Evolutionary conservation across 1,139 yeast species (phyloP), one percentile per base, ranked within the genome.

Genomic region (Arxiozyma bovina): DNA sequence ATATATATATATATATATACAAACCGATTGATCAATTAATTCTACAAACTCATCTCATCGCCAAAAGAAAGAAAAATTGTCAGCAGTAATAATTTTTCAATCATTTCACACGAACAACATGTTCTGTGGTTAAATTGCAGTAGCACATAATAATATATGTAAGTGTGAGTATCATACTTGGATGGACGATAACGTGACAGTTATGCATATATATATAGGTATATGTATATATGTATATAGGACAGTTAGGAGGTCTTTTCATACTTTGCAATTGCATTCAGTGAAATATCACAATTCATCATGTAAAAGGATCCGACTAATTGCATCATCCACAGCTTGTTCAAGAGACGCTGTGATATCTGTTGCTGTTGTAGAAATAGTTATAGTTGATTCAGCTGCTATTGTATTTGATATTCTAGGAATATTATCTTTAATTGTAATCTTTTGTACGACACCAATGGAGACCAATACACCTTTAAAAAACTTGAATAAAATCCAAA

Each of bases 401-500:
- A 23, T 30, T 18, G 42, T 34, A 9, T 34, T 22, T 30, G 48
- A 12, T 6, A 34, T 15, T 15, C 40, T 43, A 11, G 38, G 25
- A 25, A 45, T 44, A 18, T 41, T 40, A 9, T 54, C 25, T 21
- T 47, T 8, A 4, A 18, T 25, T 30, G 47, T 45, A 9, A 48
- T 23, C 38, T 47, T 52, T 18, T 55, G 51, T 1, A 66, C 62
- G 7, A 69, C 54, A 1, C 74, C 74, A 4, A 68, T 49, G 1
- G 67, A 55, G 20, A 61, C 59, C 15, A 71, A 55, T 1, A 66
- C 56, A 2, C 65, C 54, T 54, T 63, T 67, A 62, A 80, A 75
- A 12, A 76, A 65, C 60, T 74, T 76, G 61, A 79, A 71, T 22
- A 77, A 58, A 3, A 80, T 62, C 81, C 83, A 80, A 40, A 80